Evolutionary conservation across 345 rosid species (phyloP), one percentile per base, ranked within the genome.

Genomic region (Moricandia moricandioides): DNA sequence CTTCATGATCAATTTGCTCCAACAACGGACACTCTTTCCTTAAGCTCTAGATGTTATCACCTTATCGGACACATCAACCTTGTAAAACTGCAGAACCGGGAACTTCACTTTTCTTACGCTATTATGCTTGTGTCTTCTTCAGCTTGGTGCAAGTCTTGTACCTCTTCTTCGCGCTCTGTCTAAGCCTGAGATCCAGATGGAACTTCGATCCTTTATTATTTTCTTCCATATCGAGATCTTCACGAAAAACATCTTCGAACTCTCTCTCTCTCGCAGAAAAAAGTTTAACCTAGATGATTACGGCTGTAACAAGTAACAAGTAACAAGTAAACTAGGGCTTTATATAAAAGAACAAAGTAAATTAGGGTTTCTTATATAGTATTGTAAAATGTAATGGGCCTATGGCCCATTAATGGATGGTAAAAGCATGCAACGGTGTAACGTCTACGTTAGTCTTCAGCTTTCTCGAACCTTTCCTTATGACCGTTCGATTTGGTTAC

Each of bases 401-500:
- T 43, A 13, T 13, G 49, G 14, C 49, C 49, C 49, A 43, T 43
- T 43, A 12, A 43, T 13, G 49, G 49, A 45, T 45, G 52, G 5
- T 45, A 17, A 60, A 60, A 30, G 58, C 45, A 31, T 60, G 12
- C 17, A 60, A 3, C 12, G n/a, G 1, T 12, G 49, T 67, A 67
- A 14, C 27, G 10, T 62, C 29, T 72, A 49, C 52, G 11, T 61
- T 14, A 10, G 35, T n/a, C 61, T 9, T 18, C 26, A 0, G 35
- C 40, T 64, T 72, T 62, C 39, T 35, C 31, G 56, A 63, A 2
- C 57, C 8, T 65, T 73, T 56, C 10, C 2, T 16, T 12, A 4
- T 12, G 18, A 73, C 71, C 59, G 65, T 65, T 65, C 35, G 66
- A 65, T 57, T 40, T 18, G 13, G 10, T 55, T 12, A 8, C 31